Conservation (phyloP, 805 yeast species). For the Wickerhamiella alocasiicola region DNA sequence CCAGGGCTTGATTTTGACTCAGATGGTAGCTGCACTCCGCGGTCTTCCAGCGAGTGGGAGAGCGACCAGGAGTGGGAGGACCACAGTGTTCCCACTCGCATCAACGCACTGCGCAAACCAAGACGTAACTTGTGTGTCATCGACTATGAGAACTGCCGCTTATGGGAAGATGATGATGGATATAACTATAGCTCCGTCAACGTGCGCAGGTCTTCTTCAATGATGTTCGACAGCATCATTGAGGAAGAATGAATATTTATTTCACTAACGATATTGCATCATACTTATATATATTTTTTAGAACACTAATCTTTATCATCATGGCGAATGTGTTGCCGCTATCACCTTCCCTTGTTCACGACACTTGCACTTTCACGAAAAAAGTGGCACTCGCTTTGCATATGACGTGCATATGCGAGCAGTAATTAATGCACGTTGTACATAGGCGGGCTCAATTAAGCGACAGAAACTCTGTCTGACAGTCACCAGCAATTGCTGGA, state of each 20-base stretch:
- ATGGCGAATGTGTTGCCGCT: no score
- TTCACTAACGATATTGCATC: no score
- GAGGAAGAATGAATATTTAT: background rate
- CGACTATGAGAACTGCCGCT: background rate
- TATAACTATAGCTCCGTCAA: background rate
- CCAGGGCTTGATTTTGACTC: background rate
- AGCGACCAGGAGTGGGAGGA: background rate
- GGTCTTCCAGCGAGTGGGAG: conserved; percentile 10
- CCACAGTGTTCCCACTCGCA: background rate
- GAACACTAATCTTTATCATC: no score
- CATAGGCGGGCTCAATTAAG: no score
- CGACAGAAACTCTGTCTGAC: no score
- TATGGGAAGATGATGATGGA: conserved; percentile 11
- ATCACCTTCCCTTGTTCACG: no score
- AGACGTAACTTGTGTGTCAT: background rate
- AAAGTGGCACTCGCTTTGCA: no score
- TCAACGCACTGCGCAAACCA: background rate
- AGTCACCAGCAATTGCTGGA: no score
- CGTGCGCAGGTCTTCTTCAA: background rate
- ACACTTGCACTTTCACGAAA: no score
- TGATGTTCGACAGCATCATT: background rate
- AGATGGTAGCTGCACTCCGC: conserved; percentile 1
- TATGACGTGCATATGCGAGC: no score
- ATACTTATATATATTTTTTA: no score
- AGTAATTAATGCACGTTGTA: no score